Evolutionary conservation across 1,284 basidiomycete genomes (phyloP).

Genomic region (Heliocybe sulcata): DNA sequence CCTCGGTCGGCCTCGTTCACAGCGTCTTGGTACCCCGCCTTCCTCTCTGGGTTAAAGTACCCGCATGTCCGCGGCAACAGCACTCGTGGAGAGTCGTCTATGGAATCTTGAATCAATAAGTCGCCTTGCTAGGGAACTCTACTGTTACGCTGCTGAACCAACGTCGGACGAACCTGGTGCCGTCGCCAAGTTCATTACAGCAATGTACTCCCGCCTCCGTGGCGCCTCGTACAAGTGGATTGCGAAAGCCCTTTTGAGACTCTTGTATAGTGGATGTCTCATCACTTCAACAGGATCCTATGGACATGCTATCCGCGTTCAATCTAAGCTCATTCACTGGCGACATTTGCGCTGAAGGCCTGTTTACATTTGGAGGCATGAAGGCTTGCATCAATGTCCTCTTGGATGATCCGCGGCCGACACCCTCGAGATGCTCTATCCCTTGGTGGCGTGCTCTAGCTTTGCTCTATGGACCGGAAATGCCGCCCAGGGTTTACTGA

Average conservation of each 20-base stretch:
- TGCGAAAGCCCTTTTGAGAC: not conserved
- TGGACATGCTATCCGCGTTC: not conserved
- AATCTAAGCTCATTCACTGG: not conserved
- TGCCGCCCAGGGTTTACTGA: too few relatives aligned
- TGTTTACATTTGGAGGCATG: not conserved
- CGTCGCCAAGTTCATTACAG: not conserved
- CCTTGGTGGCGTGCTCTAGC: not conserved
- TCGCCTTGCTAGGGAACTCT: not conserved
- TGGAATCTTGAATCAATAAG: not conserved
- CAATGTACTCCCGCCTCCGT: not conserved
- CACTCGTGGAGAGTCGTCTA: not conserved
- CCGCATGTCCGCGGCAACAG: not conserved
- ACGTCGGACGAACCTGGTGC: not conserved
- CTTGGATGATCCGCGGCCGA: not conserved
- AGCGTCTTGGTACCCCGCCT: not conserved
- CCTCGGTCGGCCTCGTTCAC: not conserved
- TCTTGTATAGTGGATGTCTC: not conserved
- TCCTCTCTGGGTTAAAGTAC: not conserved
- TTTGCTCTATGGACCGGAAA: not conserved
- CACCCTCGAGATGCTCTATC: not conserved
- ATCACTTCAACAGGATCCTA: not conserved
- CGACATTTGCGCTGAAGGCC: not conserved
- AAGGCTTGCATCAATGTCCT: not conserved
- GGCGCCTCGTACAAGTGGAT: not conserved
- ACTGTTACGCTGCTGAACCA: not conserved